Evolutionary conservation across 495 filamentous ascomycete species (phyloP), one percentile per base, ranked within the genome.

Genomic region (Aspergillus nidulans): DNA sequence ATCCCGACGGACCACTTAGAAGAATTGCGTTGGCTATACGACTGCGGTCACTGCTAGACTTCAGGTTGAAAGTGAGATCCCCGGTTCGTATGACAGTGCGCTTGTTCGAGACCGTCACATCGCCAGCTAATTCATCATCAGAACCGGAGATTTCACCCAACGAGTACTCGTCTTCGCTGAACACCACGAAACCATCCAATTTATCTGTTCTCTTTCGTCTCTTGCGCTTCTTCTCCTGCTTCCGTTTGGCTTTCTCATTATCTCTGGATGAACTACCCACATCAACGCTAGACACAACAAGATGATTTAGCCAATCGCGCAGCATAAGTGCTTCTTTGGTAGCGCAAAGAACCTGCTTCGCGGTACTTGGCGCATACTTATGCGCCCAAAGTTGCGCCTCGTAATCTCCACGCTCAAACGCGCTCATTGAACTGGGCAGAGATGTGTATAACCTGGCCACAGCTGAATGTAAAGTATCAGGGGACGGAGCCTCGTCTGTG

Each of bases 1-100:
- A 95, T 2, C 95, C 95, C 52, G 83, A 74, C 1, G 94, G 91
- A 5, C 95, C 95, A 64, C 91, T 97, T 25, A 99, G 77, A 6
- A 99, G 69, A 24, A 96, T 81, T 2, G 85, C 82, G 63, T 87
- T 87, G 24, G 66, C 58, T 28, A 75, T 41, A 21, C 64, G 73
- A 23, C 49, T 71, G 68, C 81, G 83, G n/a, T 69, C 70, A 16
- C 56, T 60, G 24, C 63, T 65, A 19, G 68, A 59, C 18, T 65
- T 62, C 13, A 61, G 59, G 52, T 68, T 68, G 40, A 63, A 49
- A 32, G 69, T 65, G 42, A 74, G 57, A 60, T 84, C 79, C 26
- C 80, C 78, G 8, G 74, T 68, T 54, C 86, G 77, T 25, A 94
- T 75, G 4, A 90, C 78, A 0, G 90, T 89, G 63, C 80, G 85